phyloP scores from a whole-genome alignment of 2,329 filamentous ascomycete species.

The Coniella vitis region DNA sequence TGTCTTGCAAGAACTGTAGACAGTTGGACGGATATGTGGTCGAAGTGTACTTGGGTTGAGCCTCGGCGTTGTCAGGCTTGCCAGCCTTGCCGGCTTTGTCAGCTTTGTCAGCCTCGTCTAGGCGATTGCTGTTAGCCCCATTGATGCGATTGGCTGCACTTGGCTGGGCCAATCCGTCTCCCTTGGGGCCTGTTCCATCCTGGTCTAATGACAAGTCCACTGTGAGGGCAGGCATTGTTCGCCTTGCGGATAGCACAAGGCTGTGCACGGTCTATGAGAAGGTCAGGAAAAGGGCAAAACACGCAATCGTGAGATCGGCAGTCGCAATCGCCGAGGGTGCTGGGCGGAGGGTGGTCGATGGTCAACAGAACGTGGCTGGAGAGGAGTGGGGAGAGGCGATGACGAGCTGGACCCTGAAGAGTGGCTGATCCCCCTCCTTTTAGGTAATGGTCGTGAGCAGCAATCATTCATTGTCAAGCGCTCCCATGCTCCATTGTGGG shows the following conservation, averaged over 20 bases:
- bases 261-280: background rate
- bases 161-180: no score
- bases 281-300: no score
- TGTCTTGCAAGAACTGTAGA: background rate
- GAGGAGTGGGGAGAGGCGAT: background rate
- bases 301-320: slow-evolving; percentile 5
- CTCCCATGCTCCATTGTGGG: background rate
- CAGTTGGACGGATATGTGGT: slow-evolving; percentile 15
- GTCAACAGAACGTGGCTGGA: no score
- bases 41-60: background rate
- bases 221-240: no score
- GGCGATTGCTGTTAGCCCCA: no score
- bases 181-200: no score
- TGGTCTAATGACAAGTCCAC: no score
- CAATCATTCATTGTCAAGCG: background rate
- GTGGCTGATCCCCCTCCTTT: slow-evolving; percentile 1
- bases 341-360: background rate
- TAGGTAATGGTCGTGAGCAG: background rate
- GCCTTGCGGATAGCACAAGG: no score
- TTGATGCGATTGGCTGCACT: background rate
- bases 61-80: background rate
- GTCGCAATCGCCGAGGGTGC: slow-evolving; percentile 4
- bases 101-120: background rate
- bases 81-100: background rate
- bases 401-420: background rate